These are phyloP conservation scores for Rubroboletus satanas DNA, from an alignment of 768 basidiomycete species.

Conservation along the genomic window DNA sequence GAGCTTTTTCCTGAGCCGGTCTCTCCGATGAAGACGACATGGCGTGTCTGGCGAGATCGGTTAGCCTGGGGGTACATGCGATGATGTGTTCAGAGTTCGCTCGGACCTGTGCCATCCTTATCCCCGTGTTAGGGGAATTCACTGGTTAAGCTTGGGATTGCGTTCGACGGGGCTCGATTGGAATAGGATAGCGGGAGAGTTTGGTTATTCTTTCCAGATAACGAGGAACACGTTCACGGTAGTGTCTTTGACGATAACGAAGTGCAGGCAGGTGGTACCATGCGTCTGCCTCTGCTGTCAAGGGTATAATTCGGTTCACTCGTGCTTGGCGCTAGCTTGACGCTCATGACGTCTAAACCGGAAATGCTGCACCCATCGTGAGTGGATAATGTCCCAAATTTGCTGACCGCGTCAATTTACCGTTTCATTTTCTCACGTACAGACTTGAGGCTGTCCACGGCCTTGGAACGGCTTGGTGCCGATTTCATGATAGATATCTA, in stretches of 20 bases:
- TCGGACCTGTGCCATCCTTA: slow-evolving; percentile 6
- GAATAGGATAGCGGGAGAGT: background rate
- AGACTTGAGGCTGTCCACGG: background rate
- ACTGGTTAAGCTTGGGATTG: background rate
- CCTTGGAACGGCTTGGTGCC: background rate
- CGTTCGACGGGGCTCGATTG: background rate
- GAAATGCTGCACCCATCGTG: background rate
- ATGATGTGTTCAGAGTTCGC: background rate
- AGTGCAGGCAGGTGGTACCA: background rate
- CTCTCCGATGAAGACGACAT: slow-evolving; percentile 37
- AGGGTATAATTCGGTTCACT: background rate
- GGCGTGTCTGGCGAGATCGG: slow-evolving; percentile 16
- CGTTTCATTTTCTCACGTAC: background rate
- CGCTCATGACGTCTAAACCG: background rate
- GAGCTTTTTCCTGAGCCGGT: slow-evolving; percentile 38
- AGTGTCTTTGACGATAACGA: background rate
- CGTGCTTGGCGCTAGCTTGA: background rate
- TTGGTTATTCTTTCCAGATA: background rate
- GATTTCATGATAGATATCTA: background rate
- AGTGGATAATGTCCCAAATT: background rate
- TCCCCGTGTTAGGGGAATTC: background rate
- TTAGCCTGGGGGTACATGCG: background rate
- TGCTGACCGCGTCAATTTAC: background rate
- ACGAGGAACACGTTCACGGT: background rate
- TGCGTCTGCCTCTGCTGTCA: background rate